Base-by-base conservation (phyloP, 2,329 filamentous ascomycete genomes). In the Ophiostoma sp. region DNA sequence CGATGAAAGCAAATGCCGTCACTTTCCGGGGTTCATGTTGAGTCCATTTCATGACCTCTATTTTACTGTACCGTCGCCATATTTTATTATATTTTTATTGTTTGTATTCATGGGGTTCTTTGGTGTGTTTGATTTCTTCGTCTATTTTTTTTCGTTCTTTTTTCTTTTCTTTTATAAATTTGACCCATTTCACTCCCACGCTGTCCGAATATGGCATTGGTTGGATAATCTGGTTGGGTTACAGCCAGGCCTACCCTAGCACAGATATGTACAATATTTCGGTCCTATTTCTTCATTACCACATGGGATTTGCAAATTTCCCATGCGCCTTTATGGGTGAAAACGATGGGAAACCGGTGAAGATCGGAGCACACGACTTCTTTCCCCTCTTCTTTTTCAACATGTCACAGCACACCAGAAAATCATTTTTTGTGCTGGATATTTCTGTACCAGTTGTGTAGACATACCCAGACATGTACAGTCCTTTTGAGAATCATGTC, bases 261-360 rank as follows among this genome's bases (percentile, higher is more conserved):
- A 19, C 55, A 7, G 36, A 25, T n/a, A 6, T n/a, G 9, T 36
- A 66, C 61, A 39, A 42, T 36, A 31, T 57, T 45, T 59, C 48
- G 31, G 50, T 69, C 71, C n/a, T 45, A 42, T 55, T 70, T 42
- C 57, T 31, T 17, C 55, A 70, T 63, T 61, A 68, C 50, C 52
- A 64, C 66, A 64, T 73, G 72, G 66, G 66, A 70, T 63, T 72
- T 73, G 66, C 55, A 45, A 70, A 39, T 66, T 70, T 45, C 72
- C 72, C 71, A 73, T 70, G 42, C 22, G 33, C 12, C 33, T 19
- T 36, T 28, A 42, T 52, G 39, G 52, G 42, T 33, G 28, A 69
- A 22, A 66, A n/a, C 15, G 42, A 57, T 33, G 45, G 68, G 48
- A 25, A 66, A 70, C 19, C 55, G 52, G 33, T 33, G 17, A 63